Base-by-base conservation (phyloP, 139 green algal species). In the Desmodesmus armatus region DNA sequence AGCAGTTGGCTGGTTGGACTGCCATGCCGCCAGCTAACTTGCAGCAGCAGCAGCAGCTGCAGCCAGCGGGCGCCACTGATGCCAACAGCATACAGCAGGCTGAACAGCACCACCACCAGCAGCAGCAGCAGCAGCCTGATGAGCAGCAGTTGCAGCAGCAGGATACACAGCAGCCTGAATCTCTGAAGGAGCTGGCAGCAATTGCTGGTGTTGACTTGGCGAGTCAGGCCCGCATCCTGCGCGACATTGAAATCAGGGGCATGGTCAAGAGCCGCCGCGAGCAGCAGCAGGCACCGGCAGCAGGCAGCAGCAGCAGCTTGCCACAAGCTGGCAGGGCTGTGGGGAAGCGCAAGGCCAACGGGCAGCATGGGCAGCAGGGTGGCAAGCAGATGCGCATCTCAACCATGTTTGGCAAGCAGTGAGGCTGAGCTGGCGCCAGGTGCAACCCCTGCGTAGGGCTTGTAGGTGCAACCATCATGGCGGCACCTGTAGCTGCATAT, bases 221-320 rank as follows among this genome's bases (percentile, higher is more conserved):
- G 25, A 84, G 89, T 66, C 87, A 91, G 70, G 53, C 41, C 27
- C 39, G 78, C 21, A 82, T 91, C 0, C 25, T 91, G 78, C 82
- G 83, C 13, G 87, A 90, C 5, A 83, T 83, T 70, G 77, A 83
- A 25, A n/a, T 83, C 5, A 55, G 74, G 25, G 53, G 44, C 33
- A 53, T 83, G 35, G 23, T 47, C 13, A 37, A 83, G 58, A 55
- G 58, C 25, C 29, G 23, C 71, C 58, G 40, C 71, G 40, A 51
- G 37, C 17, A 51, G 67, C 67, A 75, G 73, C 33, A 40, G 23
- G 0, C 55, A 67, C 9, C 19, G 29, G 47, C 39, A 66, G 49
- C 49, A 37, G 49, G 65, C 31, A 72, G 65, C 65, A 72, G 33
- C 65, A 72, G 65, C 65, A 47, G 33, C n/a, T n/a, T n/a, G n/a